Base-by-base conservation (phyloP, 148 eudicot genomes). In the Diospyros kaki region DNA sequence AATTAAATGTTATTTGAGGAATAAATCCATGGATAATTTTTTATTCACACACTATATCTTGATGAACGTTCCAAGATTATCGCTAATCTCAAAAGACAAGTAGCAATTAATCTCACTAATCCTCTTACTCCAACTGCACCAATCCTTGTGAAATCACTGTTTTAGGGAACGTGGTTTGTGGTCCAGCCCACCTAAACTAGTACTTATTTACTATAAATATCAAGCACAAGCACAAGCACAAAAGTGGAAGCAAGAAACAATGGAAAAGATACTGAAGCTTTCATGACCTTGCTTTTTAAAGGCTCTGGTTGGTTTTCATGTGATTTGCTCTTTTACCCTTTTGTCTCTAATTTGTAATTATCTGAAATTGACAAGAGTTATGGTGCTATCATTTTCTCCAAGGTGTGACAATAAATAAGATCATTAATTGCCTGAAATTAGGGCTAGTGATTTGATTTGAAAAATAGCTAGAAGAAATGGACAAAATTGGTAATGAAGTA, bases 191-290 rank as follows among this genome's bases (percentile, higher is more conserved):
- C 38, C 10, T 39, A 39, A 69, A 54, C 45, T 44, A 53, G 54
- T 13, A 39, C 44, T 51, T 51, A 3, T 11, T 69, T 52, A 1
- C 58, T 68, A 0, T 9, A 43, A 18, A 43, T 68, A 51, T 51
- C 58, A 51, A 12, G 46, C 46, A 15, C 3, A 59, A 8, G 39
- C 62, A 58, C 10, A 69, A 69, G 46, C 73, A 69, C 18, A 40
- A 69, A 69, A 69, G 52, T 39, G 40, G 59, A 52, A 69, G 43
- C 28, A 54, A 38, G 54, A 69, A 69, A 69, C 59, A 69, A 69
- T 52, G 39, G 46, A 69, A 69, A 69, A 54, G 46, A 69, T 69
- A 69, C 46, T 69, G 12, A 54, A 38, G 58, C 43, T 68, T 58
- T 12, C 73, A 11, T 40, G 39, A 52, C 60, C 18, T 38, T 67